Conservation (phyloP, 1,139 yeast genomes). For the Scheffersomyces titani region DNA sequence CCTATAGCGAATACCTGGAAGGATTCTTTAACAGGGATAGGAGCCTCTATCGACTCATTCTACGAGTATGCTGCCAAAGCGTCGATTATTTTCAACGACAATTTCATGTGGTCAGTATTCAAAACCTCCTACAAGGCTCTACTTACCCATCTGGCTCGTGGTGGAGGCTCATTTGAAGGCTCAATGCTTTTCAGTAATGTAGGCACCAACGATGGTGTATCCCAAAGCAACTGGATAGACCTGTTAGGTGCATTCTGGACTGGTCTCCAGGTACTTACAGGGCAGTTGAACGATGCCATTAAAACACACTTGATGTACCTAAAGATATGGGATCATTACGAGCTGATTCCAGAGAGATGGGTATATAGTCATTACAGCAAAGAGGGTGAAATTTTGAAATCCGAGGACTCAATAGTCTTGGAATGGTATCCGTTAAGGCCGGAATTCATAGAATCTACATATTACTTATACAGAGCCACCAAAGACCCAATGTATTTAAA, state of each 20-base stretch:
- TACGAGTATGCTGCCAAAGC: conserved; percentile 87
- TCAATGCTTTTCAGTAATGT: conserved; percentile 67
- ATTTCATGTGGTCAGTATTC: conserved; percentile 61
- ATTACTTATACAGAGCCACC: conserved; percentile 81
- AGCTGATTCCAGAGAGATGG: conserved; percentile 91
- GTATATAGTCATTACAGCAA: conserved; percentile 28
- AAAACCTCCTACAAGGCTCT: conserved; percentile 59
- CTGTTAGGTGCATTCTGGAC: conserved; percentile 87
- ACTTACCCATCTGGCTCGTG: conserved; percentile 43
- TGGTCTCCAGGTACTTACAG: conserved; percentile 78
- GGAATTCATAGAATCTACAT: conserved; percentile 87
- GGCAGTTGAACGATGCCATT: conserved; percentile 69
- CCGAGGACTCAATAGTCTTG: conserved; percentile 44
- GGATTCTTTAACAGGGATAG: conserved; percentile 72
- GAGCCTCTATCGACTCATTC: conserved; percentile 93
- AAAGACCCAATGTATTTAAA: conserved; percentile 80
- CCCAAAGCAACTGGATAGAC: conserved; percentile 73
- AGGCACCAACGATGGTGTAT: conserved; percentile 51
- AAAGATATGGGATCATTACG: conserved; percentile 80
- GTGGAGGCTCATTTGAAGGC: conserved; percentile 37
- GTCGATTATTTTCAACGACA: conserved; percentile 71
- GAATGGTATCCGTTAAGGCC: conserved; percentile 96
- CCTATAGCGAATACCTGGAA: conserved; percentile 59
- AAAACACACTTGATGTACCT: conserved; percentile 62
- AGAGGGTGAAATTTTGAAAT: conserved; percentile 5